Evolutionary conservation across 1,139 yeast genomes (phyloP).

Genomic region (Diutina rugosa): DNA sequence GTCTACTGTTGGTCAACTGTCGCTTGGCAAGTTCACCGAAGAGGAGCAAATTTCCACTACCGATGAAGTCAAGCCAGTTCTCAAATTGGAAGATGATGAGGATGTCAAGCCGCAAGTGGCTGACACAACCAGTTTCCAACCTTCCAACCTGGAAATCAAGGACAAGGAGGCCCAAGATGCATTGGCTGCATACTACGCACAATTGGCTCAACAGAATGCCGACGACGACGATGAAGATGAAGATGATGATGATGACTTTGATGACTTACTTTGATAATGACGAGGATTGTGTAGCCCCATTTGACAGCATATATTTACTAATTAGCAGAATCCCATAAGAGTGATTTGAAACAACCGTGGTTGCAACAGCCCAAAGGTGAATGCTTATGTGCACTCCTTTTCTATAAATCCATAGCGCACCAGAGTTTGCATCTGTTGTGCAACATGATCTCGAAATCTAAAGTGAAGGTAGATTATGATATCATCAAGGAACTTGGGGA

Average conservation of each 20-base stretch:
- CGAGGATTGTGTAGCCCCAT: slow-evolving; percentile 4
- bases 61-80: not conserved
- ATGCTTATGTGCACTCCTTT: not conserved
- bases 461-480: not conserved
- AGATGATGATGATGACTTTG: slow-evolving; percentile 38
- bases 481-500: not conserved
- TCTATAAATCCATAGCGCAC: not conserved
- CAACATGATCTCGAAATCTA: not conserved
- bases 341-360: not conserved
- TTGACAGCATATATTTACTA: not conserved
- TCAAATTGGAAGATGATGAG: slow-evolving; percentile 1
- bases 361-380: not conserved
- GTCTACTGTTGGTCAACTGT: slow-evolving; percentile 63
- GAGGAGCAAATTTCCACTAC: slow-evolving; percentile 8
- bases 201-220: slow-evolving; percentile 50
- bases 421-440: not conserved
- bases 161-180: slow-evolving; percentile 66
- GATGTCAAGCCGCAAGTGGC: not conserved
- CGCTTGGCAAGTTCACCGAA: slow-evolving; percentile 31
- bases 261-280: slow-evolving; percentile 33
- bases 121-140: not conserved
- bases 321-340: not conserved
- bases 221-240: slow-evolving; percentile 52
- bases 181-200: slow-evolving; percentile 67
- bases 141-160: slow-evolving; percentile 19